Evolutionary conservation across 1,284 basidiomycete genomes (phyloP), one percentile per base, ranked within the genome.

Genomic region (Ceratobasidium sp.): DNA sequence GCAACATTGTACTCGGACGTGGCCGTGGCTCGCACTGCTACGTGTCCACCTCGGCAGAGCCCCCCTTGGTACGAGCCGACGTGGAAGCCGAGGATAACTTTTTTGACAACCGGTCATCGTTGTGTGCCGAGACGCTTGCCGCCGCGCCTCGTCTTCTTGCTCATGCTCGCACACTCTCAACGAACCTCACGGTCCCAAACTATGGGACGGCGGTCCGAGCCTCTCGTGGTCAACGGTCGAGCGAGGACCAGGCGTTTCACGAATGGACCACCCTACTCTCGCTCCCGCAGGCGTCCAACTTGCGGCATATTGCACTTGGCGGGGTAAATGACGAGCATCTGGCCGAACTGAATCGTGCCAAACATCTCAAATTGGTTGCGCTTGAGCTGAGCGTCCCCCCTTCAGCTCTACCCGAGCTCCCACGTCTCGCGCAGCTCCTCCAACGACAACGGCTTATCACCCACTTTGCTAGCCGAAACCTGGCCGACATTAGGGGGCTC

Each of bases 61-160:
- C 33, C 21, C 67, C 67, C 51, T 25, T 44, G 18, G 28, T 44
- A 25, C 54, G 56, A 44, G 40, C 30, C 5, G 67, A 70, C 14
- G 67, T 40, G 56, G 67, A 44, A 60, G 33, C 67, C 44, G 56
- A 70, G 46, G 67, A 59, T 16, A 60, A 60, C 56, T 59, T 30
- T 60, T 70, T 70, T 54, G 67, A 70, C 46, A 70, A 70, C 46
- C 54, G 67, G 25, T 70, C 67, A n/a, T 70, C 67, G 25, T 40
- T 70, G 23, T 70, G 67, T 51, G 67, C 67, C 56, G 67, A 70
- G 56, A 59, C 56, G 44, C 67, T 70, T 38, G 42, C 56, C 3
- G 46, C 36, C 16, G 23, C 40, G 7, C 54, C 56, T 11, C 67
- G 60, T 38, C 67, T 70, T 33, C 67, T 70, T 40, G n/a, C 40